Evolutionary conservation across 1,284 basidiomycete genomes (phyloP).

Genomic region (Kwoniella shivajii): DNA sequence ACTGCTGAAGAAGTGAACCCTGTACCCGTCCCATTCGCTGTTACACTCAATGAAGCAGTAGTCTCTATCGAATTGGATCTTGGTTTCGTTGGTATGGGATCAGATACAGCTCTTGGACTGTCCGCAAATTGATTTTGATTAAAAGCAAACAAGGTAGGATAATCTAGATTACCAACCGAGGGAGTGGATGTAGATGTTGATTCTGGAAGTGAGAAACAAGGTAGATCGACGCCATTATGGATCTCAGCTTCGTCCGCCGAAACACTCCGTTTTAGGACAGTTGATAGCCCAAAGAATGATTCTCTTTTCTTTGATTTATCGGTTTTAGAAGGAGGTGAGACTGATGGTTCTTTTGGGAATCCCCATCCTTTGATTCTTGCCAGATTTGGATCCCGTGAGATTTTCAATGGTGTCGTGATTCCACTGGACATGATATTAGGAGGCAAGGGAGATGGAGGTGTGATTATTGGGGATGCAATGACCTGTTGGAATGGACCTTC

Average conservation of each 20-base stretch:
- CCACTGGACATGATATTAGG: background rate
- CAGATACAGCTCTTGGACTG: conserved; percentile 13
- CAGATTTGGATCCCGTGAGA: conserved; percentile 27
- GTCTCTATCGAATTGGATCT: background rate
- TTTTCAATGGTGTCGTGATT: conserved; percentile 4
- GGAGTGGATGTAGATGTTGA: background rate
- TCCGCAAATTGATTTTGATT: background rate
- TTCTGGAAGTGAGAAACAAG: conserved; percentile 17
- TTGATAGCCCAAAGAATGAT: conserved; percentile 49
- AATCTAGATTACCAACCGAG: background rate
- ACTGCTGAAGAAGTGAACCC: conserved; percentile 8
- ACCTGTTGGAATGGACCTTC: background rate
- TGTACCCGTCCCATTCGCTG: too few relatives aligned
- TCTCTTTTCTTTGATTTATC: conserved; percentile 35
- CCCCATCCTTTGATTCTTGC: conserved; percentile 42
- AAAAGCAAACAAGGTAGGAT: background rate
- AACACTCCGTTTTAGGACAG: conserved; percentile 11
- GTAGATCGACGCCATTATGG: conserved; percentile 22
- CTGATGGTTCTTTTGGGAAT: conserved; percentile 29
- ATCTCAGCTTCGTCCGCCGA: conserved; percentile 7
- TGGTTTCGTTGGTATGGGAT: conserved; percentile 1
- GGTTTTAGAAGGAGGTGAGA: background rate
- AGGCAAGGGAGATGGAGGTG: background rate
- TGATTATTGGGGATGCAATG: conserved; percentile 2
- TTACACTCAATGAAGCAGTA: background rate